Base-by-base conservation (phyloP, 2,329 filamentous ascomycete genomes). In the Pseudogymnoascus sp. region DNA sequence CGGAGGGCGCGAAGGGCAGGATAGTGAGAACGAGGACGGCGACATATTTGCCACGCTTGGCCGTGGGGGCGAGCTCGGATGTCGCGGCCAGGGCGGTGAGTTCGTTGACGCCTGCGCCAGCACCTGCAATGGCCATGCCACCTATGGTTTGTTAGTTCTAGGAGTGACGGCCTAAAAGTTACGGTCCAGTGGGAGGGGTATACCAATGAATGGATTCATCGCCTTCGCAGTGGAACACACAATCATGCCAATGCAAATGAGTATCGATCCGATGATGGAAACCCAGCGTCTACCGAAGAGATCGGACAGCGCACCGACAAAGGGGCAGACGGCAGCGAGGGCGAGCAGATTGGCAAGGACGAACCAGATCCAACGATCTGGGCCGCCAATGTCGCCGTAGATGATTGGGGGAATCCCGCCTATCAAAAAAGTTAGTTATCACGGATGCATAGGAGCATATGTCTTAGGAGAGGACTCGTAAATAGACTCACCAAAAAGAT, bases 71-170 rank as follows among this genome's bases (percentile, higher is more conserved):
- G 65, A 90, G 79, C 71, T 90, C 87, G 1, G 85, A 84, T 1
- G 86, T 87, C 35, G 82, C 87, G 28, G 87, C 86, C 8, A 90
- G 77, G 4, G 87, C 86, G 5, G 85, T 89, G 35, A 90, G 76
- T 72, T 89, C 87, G 67, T 86, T 86, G 65, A 89, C 81, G 13
- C 87, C 87, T 10, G 86, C 86, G 35, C 87, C 87, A 5, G 84
- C 76, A 1, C 87, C 87, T 9, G 86, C 80, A 66, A 89, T 78
- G 1, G 72, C 71, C 77, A 79, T 79, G 15, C 78, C 77, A 60
- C 72, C 81, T 83, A 60, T 10, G 2, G 7, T 66, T 67, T 65
- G 61, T 61, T 36, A 50, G 15, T 63, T 13, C 28, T 57, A 13
- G 9, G 21, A 13, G 26, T 17, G 15, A 11, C 21, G 9, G n/a